A percentile compares a stretch with the other conserved stretches of the same genome.
Evolutionary conservation across 805 yeast species (phyloP).

Genomic region (Wickerhamiella lipophila): DNA sequence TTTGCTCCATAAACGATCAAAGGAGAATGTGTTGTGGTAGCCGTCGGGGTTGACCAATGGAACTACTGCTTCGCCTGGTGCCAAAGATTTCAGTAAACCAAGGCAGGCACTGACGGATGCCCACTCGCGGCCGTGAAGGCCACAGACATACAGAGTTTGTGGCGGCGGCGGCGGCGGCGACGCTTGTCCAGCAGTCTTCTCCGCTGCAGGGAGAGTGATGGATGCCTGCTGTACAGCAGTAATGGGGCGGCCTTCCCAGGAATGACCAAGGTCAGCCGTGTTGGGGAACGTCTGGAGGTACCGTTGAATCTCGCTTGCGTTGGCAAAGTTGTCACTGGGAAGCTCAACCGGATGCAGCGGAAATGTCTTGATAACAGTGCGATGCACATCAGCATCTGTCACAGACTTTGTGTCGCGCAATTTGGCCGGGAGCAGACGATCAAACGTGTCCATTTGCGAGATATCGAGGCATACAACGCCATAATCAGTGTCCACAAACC

Average conservation of each 20-base stretch:
- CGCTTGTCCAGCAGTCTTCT: slow-evolving; percentile 21
- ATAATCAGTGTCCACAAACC: not conserved
- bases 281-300: not conserved
- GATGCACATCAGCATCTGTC: slow-evolving; percentile 23
- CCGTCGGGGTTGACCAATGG: slow-evolving; percentile 92
- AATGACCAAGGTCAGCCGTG: slow-evolving; percentile 50
- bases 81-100: not conserved
- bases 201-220: slow-evolving; percentile 36
- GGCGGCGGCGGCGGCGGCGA: too few relatives aligned
- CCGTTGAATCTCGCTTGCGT: slow-evolving; percentile 1
- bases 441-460: slow-evolving; percentile 9
- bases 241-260: slow-evolving; percentile 61
- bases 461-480: slow-evolving; percentile 9
- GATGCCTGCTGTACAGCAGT: slow-evolving; percentile 50
- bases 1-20: slow-evolving; percentile 78
- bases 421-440: slow-evolving; percentile 11
- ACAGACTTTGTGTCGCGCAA: slow-evolving; percentile 12
- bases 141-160: slow-evolving; percentile 49
- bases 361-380: slow-evolving; percentile 21
- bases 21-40: slow-evolving; percentile 66
- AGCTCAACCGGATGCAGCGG: slow-evolving; percentile 15
- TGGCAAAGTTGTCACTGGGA: slow-evolving; percentile 2
- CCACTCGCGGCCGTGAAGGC: slow-evolving; percentile 89
- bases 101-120: slow-evolving; percentile 58
- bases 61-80: slow-evolving; percentile 51